Percentiles rank a stretch among this genome's conserved stretches.
phyloP scores from a whole-genome alignment of 352 stramenopile species.

The Poterioochromonas sp. region DNA sequence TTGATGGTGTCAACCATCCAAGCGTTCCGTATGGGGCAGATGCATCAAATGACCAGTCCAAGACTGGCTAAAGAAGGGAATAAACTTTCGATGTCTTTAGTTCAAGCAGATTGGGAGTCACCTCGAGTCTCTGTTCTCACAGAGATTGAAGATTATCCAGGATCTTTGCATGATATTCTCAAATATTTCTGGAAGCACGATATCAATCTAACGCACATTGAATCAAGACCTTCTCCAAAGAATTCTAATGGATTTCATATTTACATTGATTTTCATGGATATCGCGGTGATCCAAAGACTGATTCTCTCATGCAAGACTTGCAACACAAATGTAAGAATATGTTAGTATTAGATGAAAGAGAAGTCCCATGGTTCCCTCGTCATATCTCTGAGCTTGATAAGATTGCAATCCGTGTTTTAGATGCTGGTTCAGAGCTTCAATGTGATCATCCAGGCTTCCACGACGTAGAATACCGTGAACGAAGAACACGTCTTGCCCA shows the following conservation, averaged over 20 bases:
- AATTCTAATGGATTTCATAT: conserved; percentile 77
- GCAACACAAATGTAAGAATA: conserved; percentile 65
- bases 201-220: conserved; percentile 90
- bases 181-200: conserved; percentile 94
- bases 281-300: conserved; percentile 60
- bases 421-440: conserved; percentile 79
- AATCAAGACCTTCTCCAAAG: conserved; percentile 72
- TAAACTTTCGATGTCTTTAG: no score
- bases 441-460: conserved; percentile 87
- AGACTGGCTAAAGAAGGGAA: no score
- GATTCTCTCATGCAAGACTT: conserved; percentile 73
- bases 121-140: conserved; percentile 50
- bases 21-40: no score
- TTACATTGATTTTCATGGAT: conserved; percentile 75
- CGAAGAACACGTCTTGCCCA: conserved; percentile 73
- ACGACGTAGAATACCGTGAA: conserved; percentile 73
- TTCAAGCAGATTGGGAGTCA: no score
- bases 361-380: conserved; percentile 67
- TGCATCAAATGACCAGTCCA: no score
- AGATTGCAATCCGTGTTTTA: conserved; percentile 71
- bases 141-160: conserved; percentile 56
- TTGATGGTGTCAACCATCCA: no score
- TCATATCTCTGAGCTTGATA: conserved; percentile 58
- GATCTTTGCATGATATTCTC: conserved; percentile 83
- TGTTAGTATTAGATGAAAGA: conserved; percentile 84